Base-by-base conservation (phyloP, 805 yeast genomes). In the Huiozyma sinensis region DNA sequence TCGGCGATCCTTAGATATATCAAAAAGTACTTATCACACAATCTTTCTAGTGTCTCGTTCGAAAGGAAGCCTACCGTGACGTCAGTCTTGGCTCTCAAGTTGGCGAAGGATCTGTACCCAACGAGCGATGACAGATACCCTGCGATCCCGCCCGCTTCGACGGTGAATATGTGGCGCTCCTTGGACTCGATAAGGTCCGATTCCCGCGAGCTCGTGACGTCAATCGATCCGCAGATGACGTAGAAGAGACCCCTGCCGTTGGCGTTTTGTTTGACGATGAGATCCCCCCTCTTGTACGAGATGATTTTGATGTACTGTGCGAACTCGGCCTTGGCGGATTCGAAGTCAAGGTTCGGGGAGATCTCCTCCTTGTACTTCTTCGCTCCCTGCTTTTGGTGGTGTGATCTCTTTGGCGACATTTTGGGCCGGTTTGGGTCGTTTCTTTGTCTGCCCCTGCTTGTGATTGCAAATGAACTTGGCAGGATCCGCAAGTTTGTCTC, bases 121-220 rank as follows among this genome's bases (percentile, higher is more conserved):
- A 88, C 73, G 11, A 89, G 61, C 0, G 94, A 75, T 4, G 95
- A 86, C 39, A 90, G 60, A 56, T 85, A 90, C 0, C 97, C 97
- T 0, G 90, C 94, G 11, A 90, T 61, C 4, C 92, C 92, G 6
- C 97, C 97, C 1, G 81, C 69, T 11, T 71, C 65, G 1, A 87
- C 79, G 0, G 78, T 72, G 51, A 79, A 81, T 1, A 85, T 52
- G 24, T 17, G 24, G 24, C 24, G 24, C 29, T 33, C 27, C 24
- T 9, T 33, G 39, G 38, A 27, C 36, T 41, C 37, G 31, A 42
- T 28, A 44, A 38, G 4, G 33, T 31, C 33, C 9, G 33, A 31
- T 8, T 9, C 33, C n/a, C 33, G 9, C 24, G 24, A 17, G 28
- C 33, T 12, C n/a, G 31, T 51, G 7, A 87, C 84, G 37, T 83